Percentiles rank a stretch among this genome's conserved stretches.
Evolutionary conservation across 805 yeast species (phyloP).

Genomic region (Candida ulmi): DNA sequence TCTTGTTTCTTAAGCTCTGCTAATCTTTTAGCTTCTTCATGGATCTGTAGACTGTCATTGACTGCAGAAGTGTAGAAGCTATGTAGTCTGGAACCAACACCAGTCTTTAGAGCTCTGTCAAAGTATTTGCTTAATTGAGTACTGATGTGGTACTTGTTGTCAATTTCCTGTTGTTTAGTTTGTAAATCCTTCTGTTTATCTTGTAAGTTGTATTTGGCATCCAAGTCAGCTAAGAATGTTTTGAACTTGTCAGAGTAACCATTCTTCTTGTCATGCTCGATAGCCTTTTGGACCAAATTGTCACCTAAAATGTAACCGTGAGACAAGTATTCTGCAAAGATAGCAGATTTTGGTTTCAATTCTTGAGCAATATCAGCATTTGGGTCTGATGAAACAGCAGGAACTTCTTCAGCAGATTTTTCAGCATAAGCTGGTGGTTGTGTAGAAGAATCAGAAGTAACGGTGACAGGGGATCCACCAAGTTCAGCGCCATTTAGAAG

Average conservation of each 20-base stretch:
- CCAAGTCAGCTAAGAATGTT: constrained; percentile 48
- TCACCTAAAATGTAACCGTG: constrained; percentile 71
- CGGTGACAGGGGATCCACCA: constrained; percentile 49
- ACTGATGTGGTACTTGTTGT: constrained; percentile 35
- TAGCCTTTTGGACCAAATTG: constrained; percentile 51
- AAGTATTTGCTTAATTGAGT: constrained; percentile 30
- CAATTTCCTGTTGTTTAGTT: constrained; percentile 31
- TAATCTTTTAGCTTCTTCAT: constrained; percentile 67
- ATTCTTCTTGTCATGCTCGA: constrained; percentile 57
- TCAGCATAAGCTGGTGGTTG: constrained; percentile 14
- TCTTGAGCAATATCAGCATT: constrained; percentile 57
- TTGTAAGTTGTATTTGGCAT: constrained; percentile 54
- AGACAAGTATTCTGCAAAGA: constrained; percentile 69
- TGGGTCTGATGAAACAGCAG: background rate
- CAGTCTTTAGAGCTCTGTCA: constrained; percentile 31
- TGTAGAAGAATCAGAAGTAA: constrained; percentile 25
- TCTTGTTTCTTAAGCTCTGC: constrained; percentile 49
- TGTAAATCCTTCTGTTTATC: constrained; percentile 30
- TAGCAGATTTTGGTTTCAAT: constrained; percentile 68
- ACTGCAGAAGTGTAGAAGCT: constrained; percentile 52
- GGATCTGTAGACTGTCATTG: constrained; percentile 57
- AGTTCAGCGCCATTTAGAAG: constrained; percentile 70
- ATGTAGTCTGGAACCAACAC: constrained; percentile 53
- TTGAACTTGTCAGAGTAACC: constrained; percentile 57
- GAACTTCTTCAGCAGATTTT: constrained; percentile 1